Percentiles rank a stretch among this genome's conserved stretches.
phyloP scores from a whole-genome alignment of 176 grass and related monocot species.

The Triticum timopheevii region DNA sequence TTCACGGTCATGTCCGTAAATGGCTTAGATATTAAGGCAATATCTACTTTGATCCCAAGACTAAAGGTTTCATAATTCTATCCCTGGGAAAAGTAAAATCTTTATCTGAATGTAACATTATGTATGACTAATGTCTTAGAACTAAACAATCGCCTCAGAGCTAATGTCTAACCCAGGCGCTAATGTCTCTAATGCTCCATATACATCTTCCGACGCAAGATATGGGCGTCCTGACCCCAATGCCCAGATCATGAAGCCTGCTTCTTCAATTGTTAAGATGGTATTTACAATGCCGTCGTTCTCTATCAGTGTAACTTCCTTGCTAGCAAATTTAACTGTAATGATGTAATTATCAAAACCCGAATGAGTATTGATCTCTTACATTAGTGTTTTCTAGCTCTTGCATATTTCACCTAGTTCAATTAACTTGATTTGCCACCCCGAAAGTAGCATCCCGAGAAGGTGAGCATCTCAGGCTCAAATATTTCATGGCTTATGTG shows the following conservation, averaged over 20 bases:
- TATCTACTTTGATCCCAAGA: too few species aligned
- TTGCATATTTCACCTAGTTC: conserved; percentile 73
- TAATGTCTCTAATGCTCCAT: too few species aligned
- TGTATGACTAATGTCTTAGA: too few species aligned
- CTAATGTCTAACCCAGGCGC: too few species aligned
- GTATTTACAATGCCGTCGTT: conserved; percentile 70
- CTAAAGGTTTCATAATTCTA: too few species aligned
- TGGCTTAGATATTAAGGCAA: too few species aligned
- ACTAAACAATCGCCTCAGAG: too few species aligned
- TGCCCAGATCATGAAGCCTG: conserved; percentile 70
- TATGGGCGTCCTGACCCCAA: conserved; percentile 79
- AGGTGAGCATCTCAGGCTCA: conserved; percentile 91
- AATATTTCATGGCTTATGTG: conserved; percentile 42
- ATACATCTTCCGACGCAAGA: conserved; percentile 14
- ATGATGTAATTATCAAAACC: not conserved
- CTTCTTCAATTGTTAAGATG: conserved; percentile 67
- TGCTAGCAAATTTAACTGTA: conserved; percentile 19
- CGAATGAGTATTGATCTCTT: conserved; percentile 30
- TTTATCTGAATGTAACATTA: too few species aligned
- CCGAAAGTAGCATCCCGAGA: conserved; percentile 81
- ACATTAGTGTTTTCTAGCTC: conserved; percentile 81
- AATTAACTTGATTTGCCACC: conserved; percentile 77
- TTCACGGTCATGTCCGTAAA: too few species aligned
- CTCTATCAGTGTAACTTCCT: conserved; percentile 72
- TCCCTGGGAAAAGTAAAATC: too few species aligned